Percentiles rank a stretch among this genome's conserved stretches.
These are phyloP conservation scores for Gardenia jasminoides DNA, from an alignment of 257 asterid genomes.

Conservation along the genomic window DNA sequence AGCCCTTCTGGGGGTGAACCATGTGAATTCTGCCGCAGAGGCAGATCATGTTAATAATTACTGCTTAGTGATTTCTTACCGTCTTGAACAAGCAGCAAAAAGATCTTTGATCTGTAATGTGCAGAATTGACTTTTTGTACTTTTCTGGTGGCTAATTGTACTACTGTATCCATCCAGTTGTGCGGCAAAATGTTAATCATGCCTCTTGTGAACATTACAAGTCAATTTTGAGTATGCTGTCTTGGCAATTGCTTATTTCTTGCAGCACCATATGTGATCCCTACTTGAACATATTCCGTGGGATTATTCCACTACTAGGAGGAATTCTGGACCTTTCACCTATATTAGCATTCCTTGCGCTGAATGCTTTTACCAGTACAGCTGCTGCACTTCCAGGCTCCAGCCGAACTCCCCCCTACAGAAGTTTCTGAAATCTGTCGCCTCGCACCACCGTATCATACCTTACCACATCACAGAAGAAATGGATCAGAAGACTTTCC, in stretches of 20 bases:
- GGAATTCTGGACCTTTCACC: conserved; percentile 91
- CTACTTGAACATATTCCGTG: conserved; percentile 91
- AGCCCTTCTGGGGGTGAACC: not conserved
- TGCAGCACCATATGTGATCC: conserved; percentile 96
- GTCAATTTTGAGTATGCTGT: not conserved
- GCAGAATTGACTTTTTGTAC: not conserved
- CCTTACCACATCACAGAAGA: conserved; percentile 49
- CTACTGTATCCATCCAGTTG: not conserved
- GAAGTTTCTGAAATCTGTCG: conserved; percentile 30
- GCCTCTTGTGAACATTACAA: not conserved
- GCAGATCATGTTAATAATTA: not conserved
- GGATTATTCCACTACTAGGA: conserved; percentile 93
- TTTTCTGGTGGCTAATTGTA: not conserved
- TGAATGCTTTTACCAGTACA: conserved; percentile 71
- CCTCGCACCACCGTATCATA: conserved; percentile 26
- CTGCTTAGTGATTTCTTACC: not conserved
- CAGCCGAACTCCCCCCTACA: conserved; percentile 81
- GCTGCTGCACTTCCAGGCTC: conserved; percentile 92
- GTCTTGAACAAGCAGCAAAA: not conserved
- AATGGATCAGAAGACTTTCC: conserved; percentile 67
- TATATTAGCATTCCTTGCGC: conserved; percentile 70
- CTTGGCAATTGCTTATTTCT: conserved; percentile 24
- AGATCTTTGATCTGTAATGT: not conserved
- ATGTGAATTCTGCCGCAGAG: not conserved
- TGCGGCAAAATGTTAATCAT: not conserved